Evolutionary conservation across 2,329 filamentous ascomycete species (phyloP).

Genomic region (Neoscytalidium dimidiatum): DNA sequence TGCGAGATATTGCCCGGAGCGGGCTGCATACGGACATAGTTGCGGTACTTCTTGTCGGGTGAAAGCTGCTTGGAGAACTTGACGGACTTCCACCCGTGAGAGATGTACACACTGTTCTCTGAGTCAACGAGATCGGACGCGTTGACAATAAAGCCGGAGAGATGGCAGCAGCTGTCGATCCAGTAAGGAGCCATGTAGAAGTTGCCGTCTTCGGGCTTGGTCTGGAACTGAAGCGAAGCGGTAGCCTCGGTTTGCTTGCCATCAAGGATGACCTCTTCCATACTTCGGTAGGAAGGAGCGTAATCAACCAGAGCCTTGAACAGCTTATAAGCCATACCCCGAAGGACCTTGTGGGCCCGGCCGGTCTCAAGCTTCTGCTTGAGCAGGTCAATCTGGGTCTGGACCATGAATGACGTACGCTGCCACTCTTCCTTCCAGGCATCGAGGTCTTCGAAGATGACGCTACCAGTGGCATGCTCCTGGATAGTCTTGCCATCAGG

Average conservation of each 20-base stretch:
- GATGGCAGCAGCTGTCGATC: slow-evolving; percentile 60
- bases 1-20: slow-evolving; percentile 57
- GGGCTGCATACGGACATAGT: slow-evolving; percentile 64
- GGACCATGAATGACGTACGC: slow-evolving; percentile 62
- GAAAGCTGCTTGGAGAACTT: slow-evolving; percentile 57
- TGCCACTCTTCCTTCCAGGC: slow-evolving; percentile 67
- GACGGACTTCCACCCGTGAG: slow-evolving; percentile 63
- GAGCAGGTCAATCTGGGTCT: slow-evolving; percentile 63
- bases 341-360: slow-evolving; percentile 70
- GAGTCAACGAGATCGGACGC: slow-evolving; percentile 60
- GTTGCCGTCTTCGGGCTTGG: slow-evolving; percentile 54
- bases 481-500: slow-evolving; percentile 58
- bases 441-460: slow-evolving; percentile 62
- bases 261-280: slow-evolving; percentile 61
- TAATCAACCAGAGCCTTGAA: slow-evolving; percentile 62
- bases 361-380: slow-evolving; percentile 66
- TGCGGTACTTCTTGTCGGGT: slow-evolving; percentile 56
- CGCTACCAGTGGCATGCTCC: slow-evolving; percentile 64
- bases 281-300: slow-evolving; percentile 58
- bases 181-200: slow-evolving; percentile 62
- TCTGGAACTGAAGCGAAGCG: slow-evolving; percentile 56
- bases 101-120: slow-evolving; percentile 62
- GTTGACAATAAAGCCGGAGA: slow-evolving; percentile 63
- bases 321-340: slow-evolving; percentile 77
- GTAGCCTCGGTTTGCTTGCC: slow-evolving; percentile 58